Conservation (phyloP, 2,329 filamentous ascomycete species). For the Esteya vermicola region DNA sequence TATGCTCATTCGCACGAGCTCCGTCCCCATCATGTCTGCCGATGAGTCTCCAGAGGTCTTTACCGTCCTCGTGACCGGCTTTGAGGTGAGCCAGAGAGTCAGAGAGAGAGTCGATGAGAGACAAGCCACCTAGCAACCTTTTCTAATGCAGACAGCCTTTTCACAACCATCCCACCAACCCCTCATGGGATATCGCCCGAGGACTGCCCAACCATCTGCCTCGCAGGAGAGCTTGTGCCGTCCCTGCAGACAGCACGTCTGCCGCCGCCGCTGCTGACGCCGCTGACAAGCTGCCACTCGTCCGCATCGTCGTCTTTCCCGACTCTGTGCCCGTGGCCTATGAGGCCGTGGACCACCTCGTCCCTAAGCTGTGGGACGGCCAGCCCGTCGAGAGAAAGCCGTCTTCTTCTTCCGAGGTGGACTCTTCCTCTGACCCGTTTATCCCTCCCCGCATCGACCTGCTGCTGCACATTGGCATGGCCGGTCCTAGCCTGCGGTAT, state of each 20-base stretch:
- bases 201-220: slow-evolving; percentile 52
- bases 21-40: slow-evolving; percentile 16
- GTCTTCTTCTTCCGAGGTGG: no score
- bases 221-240: slow-evolving; percentile 30
- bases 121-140: no score
- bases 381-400: not conserved
- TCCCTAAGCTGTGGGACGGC: slow-evolving; percentile 47
- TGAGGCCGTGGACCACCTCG: slow-evolving; percentile 43
- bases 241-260: slow-evolving; percentile 15
- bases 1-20: no score
- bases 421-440: not conserved
- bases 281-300: slow-evolving; percentile 21
- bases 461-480: slow-evolving; percentile 70
- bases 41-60: slow-evolving; percentile 29
- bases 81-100: slow-evolving; percentile 32
- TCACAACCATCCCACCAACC: slow-evolving; percentile 58
- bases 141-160: slow-evolving; percentile 47
- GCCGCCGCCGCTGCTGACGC: slow-evolving; percentile 13
- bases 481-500: slow-evolving; percentile 49
- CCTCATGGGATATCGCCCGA: slow-evolving; percentile 65
- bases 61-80: slow-evolving; percentile 47
- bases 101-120: not conserved
- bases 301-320: slow-evolving; percentile 52
- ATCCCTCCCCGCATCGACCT: slow-evolving; percentile 38
- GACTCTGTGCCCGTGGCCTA: slow-evolving; percentile 60